Conservation (phyloP, 2,329 filamentous ascomycete genomes). For the Colletotrichum endophyticum region DNA sequence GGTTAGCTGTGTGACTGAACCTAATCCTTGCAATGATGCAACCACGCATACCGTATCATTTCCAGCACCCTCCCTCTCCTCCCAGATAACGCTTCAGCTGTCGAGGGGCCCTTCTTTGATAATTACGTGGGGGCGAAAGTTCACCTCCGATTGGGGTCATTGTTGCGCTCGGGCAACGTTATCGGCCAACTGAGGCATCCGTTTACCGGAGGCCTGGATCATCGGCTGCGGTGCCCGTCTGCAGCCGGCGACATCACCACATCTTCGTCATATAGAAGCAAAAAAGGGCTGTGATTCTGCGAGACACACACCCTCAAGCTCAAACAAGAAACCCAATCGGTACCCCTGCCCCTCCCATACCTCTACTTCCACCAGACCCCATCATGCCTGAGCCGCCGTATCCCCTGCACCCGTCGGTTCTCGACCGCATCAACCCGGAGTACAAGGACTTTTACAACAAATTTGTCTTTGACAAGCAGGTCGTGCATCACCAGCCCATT, state of each 20-base stretch:
- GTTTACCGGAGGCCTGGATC: not conserved
- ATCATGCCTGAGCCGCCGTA: conserved; percentile 33
- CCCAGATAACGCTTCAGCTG: not conserved
- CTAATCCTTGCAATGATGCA: not conserved
- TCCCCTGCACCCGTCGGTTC: conserved; percentile 19
- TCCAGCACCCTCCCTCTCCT: not conserved
- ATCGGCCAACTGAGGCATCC: not conserved
- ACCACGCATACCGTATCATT: not conserved
- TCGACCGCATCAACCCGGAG: conserved; percentile 49
- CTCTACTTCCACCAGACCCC: not conserved
- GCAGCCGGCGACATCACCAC: not conserved
- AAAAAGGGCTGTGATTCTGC: not conserved
- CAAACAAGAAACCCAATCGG: not conserved
- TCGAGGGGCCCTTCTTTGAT: not conserved
- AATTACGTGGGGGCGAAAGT: not conserved
- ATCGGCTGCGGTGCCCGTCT: not conserved
- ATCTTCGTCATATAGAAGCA: not conserved
- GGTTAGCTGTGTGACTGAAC: not conserved
- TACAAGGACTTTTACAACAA: conserved; percentile 59
- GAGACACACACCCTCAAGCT: not conserved
- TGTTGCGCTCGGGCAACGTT: not conserved
- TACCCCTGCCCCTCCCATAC: not conserved
- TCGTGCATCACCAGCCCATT: conserved; percentile 60
- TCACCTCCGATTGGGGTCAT: not conserved
- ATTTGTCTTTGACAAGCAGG: conserved; percentile 53